Percentiles rank a stretch among this genome's conserved stretches.
These are phyloP conservation scores for Aspergillus conjunctus DNA, from an alignment of 495 filamentous ascomycete species.

Conservation along the genomic window DNA sequence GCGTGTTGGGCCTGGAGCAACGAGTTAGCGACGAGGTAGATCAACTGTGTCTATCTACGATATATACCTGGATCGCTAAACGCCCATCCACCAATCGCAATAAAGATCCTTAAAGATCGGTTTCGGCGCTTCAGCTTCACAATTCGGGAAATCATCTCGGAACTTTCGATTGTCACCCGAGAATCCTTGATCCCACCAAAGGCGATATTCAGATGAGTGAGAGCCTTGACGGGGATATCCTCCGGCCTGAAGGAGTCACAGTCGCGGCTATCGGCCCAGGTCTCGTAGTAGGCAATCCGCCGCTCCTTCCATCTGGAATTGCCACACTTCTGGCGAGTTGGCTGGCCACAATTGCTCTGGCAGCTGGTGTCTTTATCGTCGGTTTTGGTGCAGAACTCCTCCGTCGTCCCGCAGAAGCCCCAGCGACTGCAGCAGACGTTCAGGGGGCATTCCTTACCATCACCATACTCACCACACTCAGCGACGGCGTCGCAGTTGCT, in stretches of 20 bases:
- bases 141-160: neutral
- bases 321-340: neutral
- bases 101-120: constrained; percentile 1
- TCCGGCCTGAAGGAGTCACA: constrained; percentile 15
- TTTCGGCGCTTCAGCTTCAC: neutral
- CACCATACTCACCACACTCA: constrained; percentile 6
- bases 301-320: neutral
- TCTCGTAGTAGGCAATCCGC: constrained; percentile 13
- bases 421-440: constrained; percentile 11
- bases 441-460: neutral
- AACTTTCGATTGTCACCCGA: neutral
- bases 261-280: neutral
- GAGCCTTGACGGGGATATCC: constrained; percentile 11
- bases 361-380: constrained; percentile 5
- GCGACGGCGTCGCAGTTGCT: constrained; percentile 8
- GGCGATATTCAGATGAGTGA: constrained; percentile 27
- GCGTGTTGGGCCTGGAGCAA: constrained; percentile 1
- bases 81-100: constrained; percentile 19
- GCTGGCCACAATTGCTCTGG: constrained; percentile 9
- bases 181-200: constrained; percentile 15
- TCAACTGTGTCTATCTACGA: too few species aligned
- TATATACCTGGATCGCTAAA: constrained; percentile 20
- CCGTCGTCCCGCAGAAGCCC: constrained; percentile 12
- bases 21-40: too few species aligned
- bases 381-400: constrained; percentile 4